Evolutionary conservation across 352 stramenopile species (phyloP).

Genomic region (Globisporangium lucens): DNA sequence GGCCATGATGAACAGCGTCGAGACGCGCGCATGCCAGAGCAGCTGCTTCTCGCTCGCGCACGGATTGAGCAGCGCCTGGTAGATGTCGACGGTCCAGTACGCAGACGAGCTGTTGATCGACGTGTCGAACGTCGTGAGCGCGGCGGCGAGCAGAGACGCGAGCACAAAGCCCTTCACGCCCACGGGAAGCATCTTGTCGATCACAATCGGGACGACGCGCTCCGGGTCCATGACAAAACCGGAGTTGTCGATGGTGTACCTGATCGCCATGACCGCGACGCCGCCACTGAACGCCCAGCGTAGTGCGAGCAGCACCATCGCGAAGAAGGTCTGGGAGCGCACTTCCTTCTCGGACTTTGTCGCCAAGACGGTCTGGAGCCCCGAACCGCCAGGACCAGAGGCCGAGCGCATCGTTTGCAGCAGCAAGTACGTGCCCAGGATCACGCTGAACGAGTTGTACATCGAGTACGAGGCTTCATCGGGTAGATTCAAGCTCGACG

Average conservation of each 20-base stretch:
- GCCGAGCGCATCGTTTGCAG: constrained; percentile 69
- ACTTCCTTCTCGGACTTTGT: constrained; percentile 83
- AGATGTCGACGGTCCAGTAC: constrained; percentile 84
- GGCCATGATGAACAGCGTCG: constrained; percentile 58
- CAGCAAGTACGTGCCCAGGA: constrained; percentile 57
- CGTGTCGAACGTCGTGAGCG: constrained; percentile 78
- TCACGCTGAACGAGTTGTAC: constrained; percentile 67
- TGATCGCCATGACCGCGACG: constrained; percentile 66
- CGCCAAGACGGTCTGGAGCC: constrained; percentile 65
- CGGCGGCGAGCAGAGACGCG: constrained; percentile 62
- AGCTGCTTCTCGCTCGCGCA: constrained; percentile 52
- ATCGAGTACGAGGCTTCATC: constrained; percentile 56
- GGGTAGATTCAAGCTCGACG: constrained; percentile 33
- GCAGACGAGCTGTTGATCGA: constrained; percentile 76
- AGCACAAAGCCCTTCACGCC: constrained; percentile 69
- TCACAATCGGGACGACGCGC: constrained; percentile 69
- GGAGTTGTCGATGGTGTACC: constrained; percentile 49
- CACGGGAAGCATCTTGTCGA: constrained; percentile 66
- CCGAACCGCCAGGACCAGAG: constrained; percentile 62
- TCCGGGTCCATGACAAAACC: constrained; percentile 62
- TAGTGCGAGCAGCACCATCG: constrained; percentile 66
- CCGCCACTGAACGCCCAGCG: constrained; percentile 77
- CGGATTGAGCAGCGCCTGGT: constrained; percentile 65
- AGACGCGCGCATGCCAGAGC: constrained; percentile 62
- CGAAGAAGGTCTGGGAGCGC: constrained; percentile 69